Conservation (phyloP, 352 stramenopile genomes). For the Phytophthora colocasiae region DNA sequence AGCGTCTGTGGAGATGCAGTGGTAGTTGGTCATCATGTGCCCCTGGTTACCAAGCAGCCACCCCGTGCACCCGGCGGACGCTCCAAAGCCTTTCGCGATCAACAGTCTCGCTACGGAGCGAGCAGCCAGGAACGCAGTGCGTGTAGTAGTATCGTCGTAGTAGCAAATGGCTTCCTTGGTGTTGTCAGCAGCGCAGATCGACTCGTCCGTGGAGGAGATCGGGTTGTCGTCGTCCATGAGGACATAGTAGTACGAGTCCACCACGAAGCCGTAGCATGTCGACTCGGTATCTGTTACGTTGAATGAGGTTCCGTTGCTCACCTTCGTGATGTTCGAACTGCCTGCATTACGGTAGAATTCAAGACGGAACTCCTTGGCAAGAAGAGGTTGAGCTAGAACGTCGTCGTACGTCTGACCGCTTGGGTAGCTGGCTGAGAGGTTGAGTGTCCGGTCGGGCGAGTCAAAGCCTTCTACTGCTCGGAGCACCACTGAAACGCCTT, state of each 20-base stretch:
- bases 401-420: slow-evolving; percentile 36
- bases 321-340: slow-evolving; percentile 15
- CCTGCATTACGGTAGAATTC: slow-evolving; percentile 60
- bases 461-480: slow-evolving; percentile 55
- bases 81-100: slow-evolving; percentile 48
- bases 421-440: slow-evolving; percentile 46
- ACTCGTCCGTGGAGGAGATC: slow-evolving; percentile 52
- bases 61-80: slow-evolving; percentile 53
- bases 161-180: slow-evolving; percentile 67
- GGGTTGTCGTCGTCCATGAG: slow-evolving; percentile 47
- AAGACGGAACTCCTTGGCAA: slow-evolving; percentile 61
- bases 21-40: slow-evolving; percentile 78
- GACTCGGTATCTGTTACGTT: slow-evolving; percentile 26
- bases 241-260: slow-evolving; percentile 59
- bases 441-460: slow-evolving; percentile 43
- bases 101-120: slow-evolving; percentile 59
- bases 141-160: slow-evolving; percentile 37
- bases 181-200: slow-evolving; percentile 68
- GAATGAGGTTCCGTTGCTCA: slow-evolving; percentile 14
- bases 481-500: slow-evolving; percentile 50
- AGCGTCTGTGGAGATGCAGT: slow-evolving; percentile 57
- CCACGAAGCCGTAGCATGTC: slow-evolving; percentile 64
- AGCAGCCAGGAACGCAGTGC: slow-evolving; percentile 45
- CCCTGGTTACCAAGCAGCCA: slow-evolving; percentile 68
- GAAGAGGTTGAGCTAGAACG: slow-evolving; percentile 41